Percentiles rank a stretch among this genome's conserved stretches.
These are phyloP conservation scores for Globisporangium yorkense DNA, from an alignment of 352 stramenopile genomes.

Conservation along the genomic window DNA sequence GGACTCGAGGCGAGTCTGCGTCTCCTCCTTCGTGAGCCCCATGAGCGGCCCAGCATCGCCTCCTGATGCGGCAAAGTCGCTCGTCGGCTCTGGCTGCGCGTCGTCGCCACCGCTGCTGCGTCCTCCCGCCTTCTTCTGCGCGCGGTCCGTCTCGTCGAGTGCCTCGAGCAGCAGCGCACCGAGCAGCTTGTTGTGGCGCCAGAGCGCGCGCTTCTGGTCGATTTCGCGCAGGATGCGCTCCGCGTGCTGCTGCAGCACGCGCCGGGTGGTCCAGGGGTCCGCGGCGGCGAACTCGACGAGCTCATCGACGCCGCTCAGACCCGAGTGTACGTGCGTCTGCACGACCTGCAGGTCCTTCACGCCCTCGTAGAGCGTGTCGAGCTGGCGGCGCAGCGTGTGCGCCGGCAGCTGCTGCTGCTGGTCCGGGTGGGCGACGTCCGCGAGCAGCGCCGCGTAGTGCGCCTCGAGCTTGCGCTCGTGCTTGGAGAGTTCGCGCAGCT, in stretches of 20 bases:
- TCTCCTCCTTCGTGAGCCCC: conserved; percentile 30
- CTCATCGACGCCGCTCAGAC: conserved; percentile 22
- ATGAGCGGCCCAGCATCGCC: conserved; percentile 13
- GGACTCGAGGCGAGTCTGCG: conserved; percentile 28
- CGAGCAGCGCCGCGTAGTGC: conserved; percentile 29
- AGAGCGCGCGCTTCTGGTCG: conserved; percentile 30
- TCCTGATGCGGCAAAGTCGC: conserved; percentile 5
- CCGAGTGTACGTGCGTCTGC: conserved; percentile 31
- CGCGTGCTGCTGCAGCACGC: conserved; percentile 19
- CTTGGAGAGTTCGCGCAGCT: conserved; percentile 38
- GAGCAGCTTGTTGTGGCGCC: conserved; percentile 52
- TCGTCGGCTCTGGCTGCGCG: conserved; percentile 1
- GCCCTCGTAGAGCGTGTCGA: conserved; percentile 28
- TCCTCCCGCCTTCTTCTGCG: conserved; percentile 9
- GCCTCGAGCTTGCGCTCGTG: conserved; percentile 34
- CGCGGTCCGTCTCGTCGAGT: conserved; percentile 25
- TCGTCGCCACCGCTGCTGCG: background rate
- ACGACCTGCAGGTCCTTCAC: conserved; percentile 43
- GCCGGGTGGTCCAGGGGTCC: conserved; percentile 24
- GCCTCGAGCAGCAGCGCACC: conserved; percentile 32
- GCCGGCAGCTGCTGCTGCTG: conserved; percentile 1
- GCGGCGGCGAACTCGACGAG: conserved; percentile 29
- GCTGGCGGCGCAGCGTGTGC: conserved; percentile 11
- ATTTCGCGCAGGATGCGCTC: conserved; percentile 29
- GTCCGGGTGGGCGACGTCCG: conserved; percentile 3